A percentile compares a stretch with the other conserved stretches of the same genome.
Evolutionary conservation across 192 early-diverging fungal species (phyloP).

Genomic region (Entrophospora sp.): DNA sequence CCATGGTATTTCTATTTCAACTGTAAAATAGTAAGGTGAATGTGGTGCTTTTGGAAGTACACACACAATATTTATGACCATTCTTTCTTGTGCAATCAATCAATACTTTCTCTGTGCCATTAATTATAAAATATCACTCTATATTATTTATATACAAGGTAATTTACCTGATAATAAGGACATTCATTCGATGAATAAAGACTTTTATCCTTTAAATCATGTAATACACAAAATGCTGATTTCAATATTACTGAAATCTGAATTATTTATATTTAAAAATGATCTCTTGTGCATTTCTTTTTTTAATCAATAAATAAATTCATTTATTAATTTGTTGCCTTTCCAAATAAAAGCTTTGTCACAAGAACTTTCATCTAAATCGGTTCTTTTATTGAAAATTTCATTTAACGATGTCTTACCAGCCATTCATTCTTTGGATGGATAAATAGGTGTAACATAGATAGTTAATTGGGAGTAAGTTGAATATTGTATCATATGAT

Average conservation of each 20-base stretch:
- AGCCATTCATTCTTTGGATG: conserved; percentile 65
- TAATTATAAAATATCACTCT: conserved; percentile 99
- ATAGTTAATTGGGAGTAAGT: too few species aligned
- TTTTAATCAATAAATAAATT: too few species aligned
- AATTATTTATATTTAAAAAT: too few species aligned
- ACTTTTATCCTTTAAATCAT: conserved; percentile 59
- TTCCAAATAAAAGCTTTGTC: conserved; percentile 76
- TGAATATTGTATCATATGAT: too few species aligned
- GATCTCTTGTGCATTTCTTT: too few species aligned
- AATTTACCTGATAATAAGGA: conserved; percentile 53
- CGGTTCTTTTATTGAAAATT: conserved; percentile 54
- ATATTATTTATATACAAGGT: too few species aligned
- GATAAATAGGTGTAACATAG: conserved; percentile 74
- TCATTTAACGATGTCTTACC: conserved; percentile 53
- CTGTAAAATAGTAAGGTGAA: conserved; percentile 68
- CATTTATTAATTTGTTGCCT: too few species aligned
- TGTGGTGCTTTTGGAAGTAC: conserved; percentile 85
- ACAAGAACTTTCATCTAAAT: conserved; percentile 36
- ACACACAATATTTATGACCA: conserved; percentile 96
- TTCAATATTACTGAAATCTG: conserved; percentile 91
- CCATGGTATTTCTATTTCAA: conserved; percentile 82
- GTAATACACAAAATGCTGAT: conserved; percentile 82
- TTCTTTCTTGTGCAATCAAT: conserved; percentile 99
- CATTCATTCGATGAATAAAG: conserved; percentile 86
- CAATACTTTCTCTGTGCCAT: conserved; percentile 97